Evolutionary conservation across 495 filamentous ascomycete species (phyloP), one percentile per base, ranked within the genome.

Genomic region (Aspergillus mulundensis): DNA sequence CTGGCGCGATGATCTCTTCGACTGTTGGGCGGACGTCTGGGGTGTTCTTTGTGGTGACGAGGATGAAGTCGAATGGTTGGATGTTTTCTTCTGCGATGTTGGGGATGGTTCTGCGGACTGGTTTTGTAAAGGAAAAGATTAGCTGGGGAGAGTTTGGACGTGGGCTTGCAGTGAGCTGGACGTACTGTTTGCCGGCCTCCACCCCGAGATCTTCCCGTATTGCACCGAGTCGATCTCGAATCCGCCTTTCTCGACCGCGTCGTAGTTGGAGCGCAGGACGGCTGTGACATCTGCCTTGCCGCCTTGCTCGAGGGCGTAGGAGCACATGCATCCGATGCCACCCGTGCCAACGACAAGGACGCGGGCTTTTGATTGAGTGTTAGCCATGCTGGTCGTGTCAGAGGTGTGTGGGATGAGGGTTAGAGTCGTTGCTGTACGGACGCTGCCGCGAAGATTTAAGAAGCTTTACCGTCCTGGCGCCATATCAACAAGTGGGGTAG

Each of bases 261-360:
- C 70, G 65, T 80, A 84, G 64, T 85, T 86, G 3, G 79, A 82
- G 18, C 83, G 75, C 58, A 81, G 73, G 15, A 85, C 69, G 0
- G 75, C 72, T 1, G 78, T 80, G 36, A 82, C 73, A 1, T 42
- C 56, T 15, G 73, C 72, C 6, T 47, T 28, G 5, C 69, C 64
- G 28, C 74, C 72, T 7, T 63, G 60, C 36, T 77, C 62, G 7
- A 86, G 68, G 18, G 77, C 67, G 52, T 74, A 77, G 25, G 75
- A 70, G 39, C 76, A 77, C 25, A 81, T 72, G 0, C 74, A 63
- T 25, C 82, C 83, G 2, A 86, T 71, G 44, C 75, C 74, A 1
- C 83, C 83, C 10, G 69, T 63, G 23, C 83, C 82, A 51, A 84
- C 77, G 5, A 84, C 18, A 0, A 71, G 53, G 19, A 68, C 45